Percentiles rank a stretch among this genome's conserved stretches.
Conservation (phyloP, 352 stramenopile genomes). For the Thraustochytrium sp. region DNA sequence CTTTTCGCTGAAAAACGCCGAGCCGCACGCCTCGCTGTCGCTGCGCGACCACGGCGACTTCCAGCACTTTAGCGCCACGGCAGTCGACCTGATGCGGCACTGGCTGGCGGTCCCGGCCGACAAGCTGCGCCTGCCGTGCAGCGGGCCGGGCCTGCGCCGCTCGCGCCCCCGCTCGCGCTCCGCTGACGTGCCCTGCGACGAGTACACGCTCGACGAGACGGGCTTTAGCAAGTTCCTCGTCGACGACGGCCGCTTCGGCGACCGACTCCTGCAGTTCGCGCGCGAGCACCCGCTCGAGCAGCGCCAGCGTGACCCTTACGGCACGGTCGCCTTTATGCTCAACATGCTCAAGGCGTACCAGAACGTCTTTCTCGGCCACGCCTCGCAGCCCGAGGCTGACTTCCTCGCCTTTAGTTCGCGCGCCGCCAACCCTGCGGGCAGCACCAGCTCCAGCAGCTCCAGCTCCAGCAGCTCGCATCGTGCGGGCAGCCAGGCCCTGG, state of each 20-base stretch:
- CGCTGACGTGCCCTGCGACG: background rate
- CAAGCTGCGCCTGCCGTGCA: background rate
- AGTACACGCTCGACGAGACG: background rate
- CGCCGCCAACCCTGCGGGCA: background rate
- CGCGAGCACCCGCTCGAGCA: background rate
- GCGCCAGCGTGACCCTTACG: slow-evolving; percentile 19
- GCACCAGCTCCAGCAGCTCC: too few species aligned
- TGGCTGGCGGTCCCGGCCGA: background rate
- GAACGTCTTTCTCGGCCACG: background rate
- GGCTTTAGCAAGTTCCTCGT: slow-evolving; percentile 30
- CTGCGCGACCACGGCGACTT: slow-evolving; percentile 18
- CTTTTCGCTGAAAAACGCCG: slow-evolving; percentile 9
- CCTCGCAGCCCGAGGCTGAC: background rate
- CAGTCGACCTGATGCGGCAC: background rate
- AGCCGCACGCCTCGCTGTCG: background rate
- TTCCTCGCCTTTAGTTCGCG: background rate
- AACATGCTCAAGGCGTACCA: background rate
- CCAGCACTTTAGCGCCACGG: slow-evolving; percentile 6
- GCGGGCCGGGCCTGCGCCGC: background rate
- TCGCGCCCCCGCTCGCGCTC: too few species aligned
- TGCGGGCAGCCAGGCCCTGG: too few species aligned
- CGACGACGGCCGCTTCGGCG: background rate
- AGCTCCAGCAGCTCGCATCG: too few species aligned
- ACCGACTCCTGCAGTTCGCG: background rate
- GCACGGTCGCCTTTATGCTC: slow-evolving; percentile 24